Evolutionary conservation across 73 alveolate species (phyloP).

Genomic region (Paramecium tetraurelia): DNA sequence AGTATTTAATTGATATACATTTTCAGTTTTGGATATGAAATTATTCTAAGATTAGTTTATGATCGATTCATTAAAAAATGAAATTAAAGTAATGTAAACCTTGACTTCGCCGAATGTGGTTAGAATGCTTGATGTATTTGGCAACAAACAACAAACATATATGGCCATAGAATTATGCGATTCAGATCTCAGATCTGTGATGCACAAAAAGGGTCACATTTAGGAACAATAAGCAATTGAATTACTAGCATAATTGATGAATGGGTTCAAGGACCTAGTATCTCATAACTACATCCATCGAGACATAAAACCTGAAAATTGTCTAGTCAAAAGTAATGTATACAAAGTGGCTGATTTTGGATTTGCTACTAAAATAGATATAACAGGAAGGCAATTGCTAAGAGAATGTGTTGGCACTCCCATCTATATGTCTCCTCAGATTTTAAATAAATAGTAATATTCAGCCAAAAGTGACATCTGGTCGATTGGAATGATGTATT

Average conservation of each 20-base stretch:
- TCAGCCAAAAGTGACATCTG: constrained; percentile 58
- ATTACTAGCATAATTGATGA: background rate
- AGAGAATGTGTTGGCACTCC: constrained; percentile 56
- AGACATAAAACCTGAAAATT: constrained; percentile 58
- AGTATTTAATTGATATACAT: background rate
- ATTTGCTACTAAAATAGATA: constrained; percentile 49
- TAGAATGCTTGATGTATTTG: constrained; percentile 44
- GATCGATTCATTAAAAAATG: constrained; percentile 59
- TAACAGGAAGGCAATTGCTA: background rate
- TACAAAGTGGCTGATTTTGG: constrained; percentile 57
- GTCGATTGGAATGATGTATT: constrained; percentile 52
- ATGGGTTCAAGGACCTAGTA: constrained; percentile 30
- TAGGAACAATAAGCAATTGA: constrained; percentile 25
- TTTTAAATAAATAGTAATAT: background rate
- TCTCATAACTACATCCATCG: constrained; percentile 20
- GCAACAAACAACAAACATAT: background rate
- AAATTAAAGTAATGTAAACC: constrained; percentile 53
- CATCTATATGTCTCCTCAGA: constrained; percentile 54
- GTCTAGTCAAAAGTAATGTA: background rate
- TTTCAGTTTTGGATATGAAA: constrained; percentile 54
- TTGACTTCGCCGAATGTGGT: constrained; percentile 54
- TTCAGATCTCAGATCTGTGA: background rate
- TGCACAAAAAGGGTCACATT: background rate
- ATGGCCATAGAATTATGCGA: constrained; percentile 42
- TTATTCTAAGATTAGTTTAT: constrained; percentile 48